These are phyloP conservation scores for Mallotus repandus DNA, from an alignment of 441 rosid genomes.

Conservation along the genomic window DNA sequence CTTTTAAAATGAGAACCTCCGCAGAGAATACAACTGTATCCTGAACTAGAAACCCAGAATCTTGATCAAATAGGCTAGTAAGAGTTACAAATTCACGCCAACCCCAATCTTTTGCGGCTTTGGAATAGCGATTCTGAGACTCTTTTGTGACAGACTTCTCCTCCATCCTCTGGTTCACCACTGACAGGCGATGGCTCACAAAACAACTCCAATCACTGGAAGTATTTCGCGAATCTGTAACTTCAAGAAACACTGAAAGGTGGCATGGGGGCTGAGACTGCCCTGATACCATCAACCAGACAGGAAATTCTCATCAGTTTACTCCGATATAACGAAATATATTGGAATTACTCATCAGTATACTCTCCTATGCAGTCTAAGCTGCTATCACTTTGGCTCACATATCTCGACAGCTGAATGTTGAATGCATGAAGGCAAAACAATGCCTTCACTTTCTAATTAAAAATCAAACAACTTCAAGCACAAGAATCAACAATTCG, in stretches of 20 bases:
- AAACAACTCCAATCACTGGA: constrained; percentile 98
- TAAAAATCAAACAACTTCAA: constrained; percentile 11
- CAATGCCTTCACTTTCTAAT: constrained; percentile 12
- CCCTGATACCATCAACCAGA: constrained; percentile 83
- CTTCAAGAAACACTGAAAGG: constrained; percentile 99
- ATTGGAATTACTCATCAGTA: constrained; percentile 40
- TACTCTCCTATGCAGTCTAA: constrained; percentile 33
- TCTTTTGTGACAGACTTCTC: constrained; percentile 96
- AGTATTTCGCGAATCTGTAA: constrained; percentile 92
- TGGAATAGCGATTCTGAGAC: constrained; percentile 98
- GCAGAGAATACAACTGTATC: constrained; percentile 93
- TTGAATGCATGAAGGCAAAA: constrained; percentile 12
- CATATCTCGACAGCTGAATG: constrained; percentile 6
- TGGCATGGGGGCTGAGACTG: constrained; percentile 99
- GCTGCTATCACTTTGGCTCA: constrained; percentile 24
- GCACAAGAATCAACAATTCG: constrained; percentile 5
- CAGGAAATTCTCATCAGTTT: constrained; percentile 45
- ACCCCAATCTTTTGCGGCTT: constrained; percentile 99
- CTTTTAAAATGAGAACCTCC: constrained; percentile 98
- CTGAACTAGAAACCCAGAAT: constrained; percentile 96
- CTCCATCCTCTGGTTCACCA: constrained; percentile 87
- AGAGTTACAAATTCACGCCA: constrained; percentile 99
- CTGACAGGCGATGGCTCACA: constrained; percentile 96
- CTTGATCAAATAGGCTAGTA: constrained; percentile 97
- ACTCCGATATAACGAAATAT: constrained; percentile 71